Base-by-base conservation (phyloP, 306 rosid species). In the Trifolium dubium region DNA sequence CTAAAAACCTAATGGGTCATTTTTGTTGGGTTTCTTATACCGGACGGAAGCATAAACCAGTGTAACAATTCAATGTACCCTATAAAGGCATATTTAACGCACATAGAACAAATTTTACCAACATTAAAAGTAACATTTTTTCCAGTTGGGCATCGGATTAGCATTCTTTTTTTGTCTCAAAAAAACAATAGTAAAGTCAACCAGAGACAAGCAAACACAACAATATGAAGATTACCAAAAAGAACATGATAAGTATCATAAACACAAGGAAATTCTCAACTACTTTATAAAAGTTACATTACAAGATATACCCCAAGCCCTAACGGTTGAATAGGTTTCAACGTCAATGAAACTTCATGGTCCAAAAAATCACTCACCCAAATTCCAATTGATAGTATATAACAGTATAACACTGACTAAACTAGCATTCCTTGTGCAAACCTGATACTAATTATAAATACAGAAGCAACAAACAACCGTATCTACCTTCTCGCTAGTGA, bases 11-110 rank as follows among this genome's bases (percentile, higher is more conserved):
- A 5, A 5, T 7, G 55, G 64, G 43, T 64, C 54, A 74, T 34
- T 18, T 74, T 39, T 50, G 53, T 37, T 49, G 61, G 10, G 53
- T 49, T 64, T 74, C 79, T 64, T 64, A 18, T 35, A 14, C 71
- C 14, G 9, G 28, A 37, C 53, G 34, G 63, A 35, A 51, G 55
- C 12, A 50, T 32, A 53, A 51, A 29, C 58, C 10, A 53, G 47
- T 39, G 55, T 41, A 17, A 55, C 8, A 65, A 18, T 54, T 64
- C 35, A 35, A 53, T 28, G 14, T 35, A 32, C 15, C 17, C 64
- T 34, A 17, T 8, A 51, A 75, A 34, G 79, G 65, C 43, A 51
- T 39, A 23, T 41, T 10, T 19, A 64, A 64, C 53, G 2, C 0
- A 63, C 10, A 40, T 40, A 14, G 35, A 51, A 39, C 60, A 40